phyloP scores from a whole-genome alignment of 2,329 filamentous ascomycete species.

The Teratosphaeria epicoccoides region DNA sequence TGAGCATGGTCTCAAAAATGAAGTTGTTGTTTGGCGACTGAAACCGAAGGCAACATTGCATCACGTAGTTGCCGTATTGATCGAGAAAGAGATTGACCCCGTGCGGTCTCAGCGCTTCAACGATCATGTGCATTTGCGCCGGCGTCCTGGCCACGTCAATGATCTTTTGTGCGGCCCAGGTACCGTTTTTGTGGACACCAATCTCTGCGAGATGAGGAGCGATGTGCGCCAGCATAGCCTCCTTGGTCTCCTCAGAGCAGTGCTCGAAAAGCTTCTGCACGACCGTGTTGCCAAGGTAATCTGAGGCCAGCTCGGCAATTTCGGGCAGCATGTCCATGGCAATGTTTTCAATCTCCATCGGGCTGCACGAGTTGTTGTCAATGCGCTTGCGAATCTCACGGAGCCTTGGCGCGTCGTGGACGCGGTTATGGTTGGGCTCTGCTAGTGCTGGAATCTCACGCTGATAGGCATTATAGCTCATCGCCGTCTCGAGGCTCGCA shows the following conservation, averaged over 20 bases:
- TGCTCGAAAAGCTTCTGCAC: conserved; percentile 97
- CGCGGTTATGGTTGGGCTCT: conserved; percentile 77
- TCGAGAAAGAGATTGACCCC: conserved; percentile 88
- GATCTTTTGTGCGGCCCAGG: conserved; percentile 98
- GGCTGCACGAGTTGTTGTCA: conserved; percentile 81
- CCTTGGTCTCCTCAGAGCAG: conserved; percentile 81
- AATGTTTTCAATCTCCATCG: conserved; percentile 82
- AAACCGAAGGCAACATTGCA: conserved; percentile 93
- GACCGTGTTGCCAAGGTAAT: conserved; percentile 98
- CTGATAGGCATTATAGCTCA: conserved; percentile 60
- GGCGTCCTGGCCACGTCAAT: conserved; percentile 89
- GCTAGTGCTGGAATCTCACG: conserved; percentile 81
- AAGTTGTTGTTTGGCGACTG: conserved; percentile 83
- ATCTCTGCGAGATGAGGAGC: conserved; percentile 90
- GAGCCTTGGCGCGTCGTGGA: conserved; percentile 88
- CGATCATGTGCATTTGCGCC: conserved; percentile 71
- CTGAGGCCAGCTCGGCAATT: conserved; percentile 85
- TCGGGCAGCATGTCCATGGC: conserved; percentile 92
- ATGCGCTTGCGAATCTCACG: conserved; percentile 95
- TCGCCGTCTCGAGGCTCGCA: conserved; percentile 62
- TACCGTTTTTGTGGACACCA: conserved; percentile 97
- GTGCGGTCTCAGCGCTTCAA: conserved; percentile 73
- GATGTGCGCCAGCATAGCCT: conserved; percentile 82
- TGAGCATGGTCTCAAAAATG: conserved; percentile 96
- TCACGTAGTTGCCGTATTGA: conserved; percentile 96